Evolutionary conservation across 1,284 basidiomycete species (phyloP).

Genomic region (Chiua sp.): DNA sequence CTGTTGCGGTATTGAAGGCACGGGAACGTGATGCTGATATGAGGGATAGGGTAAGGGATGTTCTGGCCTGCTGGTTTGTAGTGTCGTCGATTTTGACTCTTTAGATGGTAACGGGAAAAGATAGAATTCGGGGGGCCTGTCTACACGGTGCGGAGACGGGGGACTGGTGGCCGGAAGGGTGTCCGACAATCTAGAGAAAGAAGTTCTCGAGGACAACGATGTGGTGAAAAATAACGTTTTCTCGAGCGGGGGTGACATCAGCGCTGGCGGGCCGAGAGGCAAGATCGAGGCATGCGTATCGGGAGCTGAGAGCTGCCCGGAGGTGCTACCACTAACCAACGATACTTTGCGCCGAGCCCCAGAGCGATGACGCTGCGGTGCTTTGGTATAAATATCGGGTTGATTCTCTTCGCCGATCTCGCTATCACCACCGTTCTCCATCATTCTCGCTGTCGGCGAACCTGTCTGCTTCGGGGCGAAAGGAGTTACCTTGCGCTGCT

Average conservation of each 20-base stretch:
- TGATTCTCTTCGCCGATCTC: not conserved
- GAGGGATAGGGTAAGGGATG: constrained; percentile 30
- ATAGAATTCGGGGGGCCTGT: constrained; percentile 15
- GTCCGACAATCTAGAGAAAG: constrained; percentile 16
- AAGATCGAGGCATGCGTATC: constrained; percentile 29
- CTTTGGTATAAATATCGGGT: constrained; percentile 23
- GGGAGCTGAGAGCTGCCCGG: constrained; percentile 16
- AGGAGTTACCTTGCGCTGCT: constrained; percentile 15
- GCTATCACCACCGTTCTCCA: not conserved
- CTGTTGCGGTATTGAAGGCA: not conserved
- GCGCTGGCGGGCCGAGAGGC: constrained; percentile 32
- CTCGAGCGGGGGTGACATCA: constrained; percentile 39
- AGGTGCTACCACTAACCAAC: not conserved
- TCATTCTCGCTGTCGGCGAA: not conserved
- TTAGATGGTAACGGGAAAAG: constrained; percentile 28
- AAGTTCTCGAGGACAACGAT: constrained; percentile 20
- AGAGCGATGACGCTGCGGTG: constrained; percentile 12
- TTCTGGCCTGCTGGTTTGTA: constrained; percentile 3
- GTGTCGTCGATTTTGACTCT: constrained; percentile 4
- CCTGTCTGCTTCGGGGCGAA: constrained; percentile 7
- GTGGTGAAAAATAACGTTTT: constrained; percentile 36
- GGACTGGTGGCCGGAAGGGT: not conserved
- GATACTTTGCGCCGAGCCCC: constrained; percentile 1
- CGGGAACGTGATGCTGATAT: constrained; percentile 13
- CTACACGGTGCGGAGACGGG: not conserved